phyloP scores from a whole-genome alignment of 768 basidiomycete genomes.

The Mycena maculata region DNA sequence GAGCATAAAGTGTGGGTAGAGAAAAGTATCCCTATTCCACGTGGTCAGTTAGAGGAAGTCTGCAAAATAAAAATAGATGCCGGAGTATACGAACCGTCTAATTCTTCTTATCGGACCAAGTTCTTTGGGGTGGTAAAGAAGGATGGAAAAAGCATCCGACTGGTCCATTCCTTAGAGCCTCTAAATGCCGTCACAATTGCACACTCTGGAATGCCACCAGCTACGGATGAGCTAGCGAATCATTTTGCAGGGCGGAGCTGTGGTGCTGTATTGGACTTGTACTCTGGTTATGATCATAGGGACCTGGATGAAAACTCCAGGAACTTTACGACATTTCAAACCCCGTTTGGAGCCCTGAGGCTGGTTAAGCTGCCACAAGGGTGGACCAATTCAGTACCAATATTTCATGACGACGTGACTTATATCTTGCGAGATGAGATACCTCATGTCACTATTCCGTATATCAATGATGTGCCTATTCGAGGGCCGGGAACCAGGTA shows the following conservation, averaged over 20 bases:
- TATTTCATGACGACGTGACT: conserved; percentile 23
- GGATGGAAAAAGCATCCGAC: conserved; percentile 28
- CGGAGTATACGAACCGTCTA: too few species aligned
- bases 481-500: conserved; percentile 7
- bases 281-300: conserved; percentile 42
- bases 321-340: conserved; percentile 49
- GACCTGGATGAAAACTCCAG: conserved; percentile 37
- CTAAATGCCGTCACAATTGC: conserved; percentile 42
- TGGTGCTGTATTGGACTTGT: conserved; percentile 33
- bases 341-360: conserved; percentile 36
- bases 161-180: conserved; percentile 33
- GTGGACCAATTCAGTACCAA: conserved; percentile 35
- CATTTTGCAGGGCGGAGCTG: not conserved
- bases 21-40: too few species aligned
- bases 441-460: conserved; percentile 22
- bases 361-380: conserved; percentile 45
- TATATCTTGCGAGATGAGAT: conserved; percentile 17
- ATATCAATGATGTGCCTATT: conserved; percentile 27
- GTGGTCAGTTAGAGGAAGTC: too few species aligned
- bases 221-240: conserved; percentile 21
- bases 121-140: conserved; percentile 33
- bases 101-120: not conserved
- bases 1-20: too few species aligned
- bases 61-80: too few species aligned
- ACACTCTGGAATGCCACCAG: conserved; percentile 29